Evolutionary conservation across 73 alveolate species (phyloP).

Genomic region (Effrenium voratum): DNA sequence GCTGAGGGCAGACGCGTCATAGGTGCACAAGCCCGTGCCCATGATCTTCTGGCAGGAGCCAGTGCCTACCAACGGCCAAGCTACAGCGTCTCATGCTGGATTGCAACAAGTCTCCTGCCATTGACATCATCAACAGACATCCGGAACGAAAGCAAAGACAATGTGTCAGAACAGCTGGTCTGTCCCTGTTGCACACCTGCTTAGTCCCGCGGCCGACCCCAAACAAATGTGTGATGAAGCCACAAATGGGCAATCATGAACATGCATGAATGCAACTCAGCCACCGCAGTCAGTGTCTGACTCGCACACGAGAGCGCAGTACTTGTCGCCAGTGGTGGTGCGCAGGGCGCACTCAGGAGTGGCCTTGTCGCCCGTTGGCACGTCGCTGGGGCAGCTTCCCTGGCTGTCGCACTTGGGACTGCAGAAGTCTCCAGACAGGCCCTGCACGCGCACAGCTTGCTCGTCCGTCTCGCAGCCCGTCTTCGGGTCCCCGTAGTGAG

Average conservation of each 20-base stretch:
- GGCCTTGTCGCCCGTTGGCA: constrained; percentile 61
- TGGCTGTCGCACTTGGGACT: constrained; percentile 82
- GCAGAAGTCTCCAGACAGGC: constrained; percentile 91
- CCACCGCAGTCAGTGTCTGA: constrained; percentile 88
- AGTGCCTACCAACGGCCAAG: neutral
- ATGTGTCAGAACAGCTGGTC: no score
- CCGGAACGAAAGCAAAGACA: no score
- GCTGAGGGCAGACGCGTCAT: no score
- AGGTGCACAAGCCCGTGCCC: neutral
- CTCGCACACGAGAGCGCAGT: constrained; percentile 72
- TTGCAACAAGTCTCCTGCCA: neutral
- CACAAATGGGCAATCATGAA: no score
- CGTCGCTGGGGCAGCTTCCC: constrained; percentile 71
- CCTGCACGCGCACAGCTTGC: constrained; percentile 69
- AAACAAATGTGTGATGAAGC: no score
- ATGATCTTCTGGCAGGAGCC: constrained; percentile 13
- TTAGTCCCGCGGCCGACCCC: no score
- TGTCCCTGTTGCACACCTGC: no score
- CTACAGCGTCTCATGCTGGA: neutral
- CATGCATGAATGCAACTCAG: neutral
- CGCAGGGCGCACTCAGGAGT: constrained; percentile 82
- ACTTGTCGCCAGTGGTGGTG: constrained; percentile 78
- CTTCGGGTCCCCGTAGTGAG: constrained; percentile 74
- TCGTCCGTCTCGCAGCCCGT: constrained; percentile 58
- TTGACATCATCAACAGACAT: neutral